Evolutionary conservation across 352 stramenopile genomes (phyloP), one percentile per base, ranked within the genome.

Genomic region (Globisporangium middletonii): DNA sequence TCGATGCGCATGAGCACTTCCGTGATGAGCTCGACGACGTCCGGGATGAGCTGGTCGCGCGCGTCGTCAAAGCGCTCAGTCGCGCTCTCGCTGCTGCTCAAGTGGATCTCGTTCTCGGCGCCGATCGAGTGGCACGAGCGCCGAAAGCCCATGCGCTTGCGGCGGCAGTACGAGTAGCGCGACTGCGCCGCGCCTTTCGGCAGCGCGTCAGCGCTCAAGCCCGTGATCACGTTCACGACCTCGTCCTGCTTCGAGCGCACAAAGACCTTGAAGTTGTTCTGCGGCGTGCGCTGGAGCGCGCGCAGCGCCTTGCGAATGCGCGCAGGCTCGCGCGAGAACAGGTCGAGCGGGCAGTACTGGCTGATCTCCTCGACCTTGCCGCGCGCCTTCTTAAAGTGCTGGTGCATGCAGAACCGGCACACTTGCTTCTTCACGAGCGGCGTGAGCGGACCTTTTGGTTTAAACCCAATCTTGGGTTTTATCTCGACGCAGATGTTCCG

Each of bases 241-340:
- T 87, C 77, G 54, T 89, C 81, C 50, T 92, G 62, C 48, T 79
- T 82, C 15, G 82, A 91, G 30, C 84, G 80, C 49, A 94, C 80
- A 71, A 95, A 94, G 18, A 94, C 72, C 62, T 92, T 90, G 55
- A 94, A 92, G 51, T 96, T 94, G 72, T 96, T 96, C 63, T 94
- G 86, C n/a, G 86, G 86, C 7, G 84, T 94, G 35, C 77, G 70
- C 51, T 90, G 75, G 45, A 96, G 66, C 0, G 75, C 77, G 6
- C 78, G 64, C 15, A 96, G 60, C 0, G 86, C 83, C 23, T 69
- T 60, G 19, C 71, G 69, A 37, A 92, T 88, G 45, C 83, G 73
- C 9, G 60, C 57, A 0, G 65, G 57, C 55, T 94, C 75, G 19
- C 72, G 65, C 4, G 86, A 93, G 51, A 94, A 96, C 38, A 96